phyloP scores from a whole-genome alignment of 129 eudicot species.

The Escallonia herrerae region DNA sequence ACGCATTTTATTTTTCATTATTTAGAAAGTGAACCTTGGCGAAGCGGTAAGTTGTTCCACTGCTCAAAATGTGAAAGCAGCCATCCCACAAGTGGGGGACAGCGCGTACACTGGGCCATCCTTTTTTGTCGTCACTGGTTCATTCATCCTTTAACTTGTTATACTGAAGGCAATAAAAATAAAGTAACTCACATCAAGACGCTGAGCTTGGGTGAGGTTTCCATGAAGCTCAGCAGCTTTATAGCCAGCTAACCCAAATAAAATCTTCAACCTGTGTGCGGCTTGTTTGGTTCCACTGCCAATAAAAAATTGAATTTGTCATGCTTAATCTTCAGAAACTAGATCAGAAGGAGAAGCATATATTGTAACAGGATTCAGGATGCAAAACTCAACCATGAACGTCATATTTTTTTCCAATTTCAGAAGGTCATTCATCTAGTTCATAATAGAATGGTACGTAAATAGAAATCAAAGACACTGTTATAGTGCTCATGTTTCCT shows the following conservation, averaged over 20 bases:
- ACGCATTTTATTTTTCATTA: no score
- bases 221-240: constrained; percentile 98
- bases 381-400: no score
- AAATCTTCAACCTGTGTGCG: constrained; percentile 89
- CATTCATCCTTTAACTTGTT: background rate
- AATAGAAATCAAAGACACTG: no score
- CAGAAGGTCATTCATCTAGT: no score
- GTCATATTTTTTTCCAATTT: no score
- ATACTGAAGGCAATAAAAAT: background rate
- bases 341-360: background rate
- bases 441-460: no score
- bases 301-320: constrained; percentile 8
- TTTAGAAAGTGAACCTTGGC: no score
- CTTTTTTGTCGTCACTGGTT: constrained; percentile 6
- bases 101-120: no score
- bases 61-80: no score
- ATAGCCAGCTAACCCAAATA: constrained; percentile 83
- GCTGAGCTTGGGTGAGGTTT: constrained; percentile 91
- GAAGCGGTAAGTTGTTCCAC: no score
- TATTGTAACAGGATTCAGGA: background rate
- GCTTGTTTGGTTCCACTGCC: constrained; percentile 81
- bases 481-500: no score
- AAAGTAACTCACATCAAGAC: constrained; percentile 59
- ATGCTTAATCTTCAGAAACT: background rate
- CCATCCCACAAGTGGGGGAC: no score